Conservation (phyloP, 177 flowering plant species). For the Telopea speciosissima region DNA sequence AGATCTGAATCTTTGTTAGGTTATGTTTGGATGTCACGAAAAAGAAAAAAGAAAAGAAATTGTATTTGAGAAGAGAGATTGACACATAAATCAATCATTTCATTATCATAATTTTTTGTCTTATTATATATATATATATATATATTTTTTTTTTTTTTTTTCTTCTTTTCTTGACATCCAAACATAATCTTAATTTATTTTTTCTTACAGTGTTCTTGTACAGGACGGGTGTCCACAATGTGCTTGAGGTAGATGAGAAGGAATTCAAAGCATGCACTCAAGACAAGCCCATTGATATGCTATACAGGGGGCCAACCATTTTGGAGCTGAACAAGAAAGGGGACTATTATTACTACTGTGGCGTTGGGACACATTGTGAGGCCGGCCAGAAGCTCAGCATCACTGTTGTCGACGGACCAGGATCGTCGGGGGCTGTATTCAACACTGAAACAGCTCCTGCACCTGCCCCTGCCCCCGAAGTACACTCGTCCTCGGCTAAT, state of each 20-base stretch:
- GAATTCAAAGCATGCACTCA: conserved; percentile 36
- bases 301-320: conserved; percentile 26
- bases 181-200: too few species aligned
- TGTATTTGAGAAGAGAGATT: too few species aligned
- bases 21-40: too few species aligned
- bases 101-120: too few species aligned
- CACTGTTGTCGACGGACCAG: conserved; percentile 8
- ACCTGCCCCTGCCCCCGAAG: too few species aligned
- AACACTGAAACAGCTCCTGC: neutral
- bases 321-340: conserved; percentile 13
- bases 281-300: conserved; percentile 10
- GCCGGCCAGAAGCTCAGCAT: conserved; percentile 40
- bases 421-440: neutral
- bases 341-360: conserved; percentile 24
- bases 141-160: too few species aligned
- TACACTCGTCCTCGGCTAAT: neutral
- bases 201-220: conserved; percentile 37
- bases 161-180: too few species aligned
- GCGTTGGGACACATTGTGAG: conserved; percentile 44
- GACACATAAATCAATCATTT: too few species aligned
- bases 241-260: conserved; percentile 29
- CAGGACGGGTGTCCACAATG: conserved; percentile 33
- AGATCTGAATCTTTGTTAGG: too few species aligned
- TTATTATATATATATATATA: too few species aligned
- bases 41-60: too few species aligned